A percentile compares a stretch with the other conserved stretches of the same genome.
Evolutionary conservation across 371 early-diverging fungal species (phyloP).

Genomic region (Actinomortierella ambigua): DNA sequence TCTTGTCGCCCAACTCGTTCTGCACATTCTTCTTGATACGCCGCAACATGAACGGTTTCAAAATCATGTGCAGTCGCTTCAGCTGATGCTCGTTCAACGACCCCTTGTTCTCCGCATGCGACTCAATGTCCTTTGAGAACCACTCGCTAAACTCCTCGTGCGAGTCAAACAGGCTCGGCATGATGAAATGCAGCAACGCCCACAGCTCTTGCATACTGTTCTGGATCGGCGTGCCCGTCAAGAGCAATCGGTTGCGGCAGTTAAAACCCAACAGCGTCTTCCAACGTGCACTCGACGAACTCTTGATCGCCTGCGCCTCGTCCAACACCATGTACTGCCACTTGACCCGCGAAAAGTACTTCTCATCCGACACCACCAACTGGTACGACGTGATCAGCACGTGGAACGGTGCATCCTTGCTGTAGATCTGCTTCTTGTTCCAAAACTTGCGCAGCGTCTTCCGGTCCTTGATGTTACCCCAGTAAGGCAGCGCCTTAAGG

Average conservation of each 20-base stretch:
- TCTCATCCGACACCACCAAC: conserved; percentile 86
- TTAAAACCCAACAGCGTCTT: conserved; percentile 92
- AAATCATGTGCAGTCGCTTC: conserved; percentile 91
- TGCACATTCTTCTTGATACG: conserved; percentile 97
- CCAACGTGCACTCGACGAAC: conserved; percentile 88
- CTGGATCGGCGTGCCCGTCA: conserved; percentile 98
- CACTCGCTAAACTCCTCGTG: conserved; percentile 95
- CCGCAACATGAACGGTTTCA: conserved; percentile 99
- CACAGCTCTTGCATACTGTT: conserved; percentile 97
- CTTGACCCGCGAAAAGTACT: conserved; percentile 86
- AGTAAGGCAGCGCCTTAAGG: conserved; percentile 90
- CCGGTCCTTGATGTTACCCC: conserved; percentile 92
- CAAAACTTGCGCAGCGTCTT: conserved; percentile 86
- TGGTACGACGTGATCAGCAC: conserved; percentile 96
- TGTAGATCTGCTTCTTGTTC: conserved; percentile 77
- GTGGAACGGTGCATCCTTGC: conserved; percentile 88
- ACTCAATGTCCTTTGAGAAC: conserved; percentile 96
- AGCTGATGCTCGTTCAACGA: conserved; percentile 90
- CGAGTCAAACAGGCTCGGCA: conserved; percentile 97
- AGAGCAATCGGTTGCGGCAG: conserved; percentile 89
- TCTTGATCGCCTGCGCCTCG: conserved; percentile 99
- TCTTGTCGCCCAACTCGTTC: conserved; percentile 94
- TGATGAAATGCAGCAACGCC: conserved; percentile 98
- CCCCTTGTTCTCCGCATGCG: conserved; percentile 86
- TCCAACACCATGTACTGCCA: conserved; percentile 99